phyloP scores from a whole-genome alignment of 2,329 filamentous ascomycete species.

The Colletotrichum simmondsii region DNA sequence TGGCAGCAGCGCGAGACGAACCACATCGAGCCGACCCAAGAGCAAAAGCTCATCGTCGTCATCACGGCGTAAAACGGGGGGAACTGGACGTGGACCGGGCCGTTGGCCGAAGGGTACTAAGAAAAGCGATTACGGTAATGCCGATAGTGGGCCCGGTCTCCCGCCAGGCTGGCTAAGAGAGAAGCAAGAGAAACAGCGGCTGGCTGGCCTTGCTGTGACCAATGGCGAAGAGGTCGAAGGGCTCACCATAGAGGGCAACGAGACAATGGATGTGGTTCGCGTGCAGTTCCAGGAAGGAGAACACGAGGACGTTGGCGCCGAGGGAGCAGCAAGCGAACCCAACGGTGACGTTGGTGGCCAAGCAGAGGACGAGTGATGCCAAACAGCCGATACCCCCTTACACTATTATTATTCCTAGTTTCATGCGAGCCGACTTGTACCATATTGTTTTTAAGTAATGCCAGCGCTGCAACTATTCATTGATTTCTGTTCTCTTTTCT shows the following conservation, averaged over 20 bases:
- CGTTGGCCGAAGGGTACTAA: slow-evolving; percentile 76
- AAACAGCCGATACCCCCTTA: slow-evolving; percentile 11
- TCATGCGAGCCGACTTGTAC: slow-evolving; percentile 6
- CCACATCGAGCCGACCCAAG: slow-evolving; percentile 50
- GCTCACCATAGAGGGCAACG: slow-evolving; percentile 6
- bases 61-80: slow-evolving; percentile 67
- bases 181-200: slow-evolving; percentile 43
- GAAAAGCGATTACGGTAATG: slow-evolving; percentile 75
- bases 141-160: slow-evolving; percentile 71
- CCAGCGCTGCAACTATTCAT: background rate
- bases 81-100: slow-evolving; percentile 72
- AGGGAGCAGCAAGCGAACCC: background rate
- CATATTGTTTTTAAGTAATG: slow-evolving; percentile 11
- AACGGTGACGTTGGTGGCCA: background rate
- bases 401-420: background rate
- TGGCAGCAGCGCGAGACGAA: slow-evolving; percentile 40
- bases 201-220: slow-evolving; percentile 1
- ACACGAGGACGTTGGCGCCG: background rate
- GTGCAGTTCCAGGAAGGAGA: slow-evolving; percentile 28
- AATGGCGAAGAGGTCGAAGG: slow-evolving; percentile 36
- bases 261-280: slow-evolving; percentile 33
- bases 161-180: slow-evolving; percentile 65
- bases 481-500: background rate
- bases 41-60: slow-evolving; percentile 46
- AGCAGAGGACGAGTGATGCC: slow-evolving; percentile 14